phyloP scores from a whole-genome alignment of 768 basidiomycete species.

The Gelatoporia subvermispora region DNA sequence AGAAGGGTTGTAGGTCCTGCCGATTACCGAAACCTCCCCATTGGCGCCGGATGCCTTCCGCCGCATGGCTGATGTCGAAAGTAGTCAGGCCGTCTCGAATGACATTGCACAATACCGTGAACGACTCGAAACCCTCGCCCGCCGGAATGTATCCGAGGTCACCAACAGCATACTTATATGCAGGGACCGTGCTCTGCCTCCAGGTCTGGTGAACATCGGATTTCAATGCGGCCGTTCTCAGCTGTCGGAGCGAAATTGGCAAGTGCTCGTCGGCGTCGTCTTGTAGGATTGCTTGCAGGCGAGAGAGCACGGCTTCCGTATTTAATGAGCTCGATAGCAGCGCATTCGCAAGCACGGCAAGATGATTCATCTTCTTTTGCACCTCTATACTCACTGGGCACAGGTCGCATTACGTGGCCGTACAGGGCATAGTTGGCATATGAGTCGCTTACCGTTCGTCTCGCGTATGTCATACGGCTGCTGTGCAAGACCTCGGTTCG shows the following conservation, averaged over 20 bases:
- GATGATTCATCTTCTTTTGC: conserved; percentile 36
- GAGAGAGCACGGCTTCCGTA: conserved; percentile 24
- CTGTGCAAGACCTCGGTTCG: conserved; percentile 31
- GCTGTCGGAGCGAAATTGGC: conserved; percentile 29
- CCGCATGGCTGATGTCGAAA: conserved; percentile 19
- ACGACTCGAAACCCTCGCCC: conserved; percentile 32
- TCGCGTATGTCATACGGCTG: conserved; percentile 17
- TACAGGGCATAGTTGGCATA: conserved; percentile 31
- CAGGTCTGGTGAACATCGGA: conserved; percentile 34
- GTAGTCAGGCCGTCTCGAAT: conserved; percentile 23
- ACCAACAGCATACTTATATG: conserved; percentile 37
- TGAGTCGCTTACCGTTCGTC: conserved; percentile 32
- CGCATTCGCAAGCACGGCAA: conserved; percentile 33
- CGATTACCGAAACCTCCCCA: conserved; percentile 30
- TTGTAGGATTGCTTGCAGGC: conserved; percentile 29
- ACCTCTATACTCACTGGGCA: conserved; percentile 28
- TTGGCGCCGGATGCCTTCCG: conserved; percentile 31
- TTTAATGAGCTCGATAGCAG: conserved; percentile 35
- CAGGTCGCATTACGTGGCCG: conserved; percentile 16
- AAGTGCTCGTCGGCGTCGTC: conserved; percentile 27
- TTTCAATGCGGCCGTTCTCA: conserved; percentile 34
- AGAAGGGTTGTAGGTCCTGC: conserved; percentile 30
- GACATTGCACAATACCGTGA: conserved; percentile 37
- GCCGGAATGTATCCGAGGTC: conserved; percentile 41
- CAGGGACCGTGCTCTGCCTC: conserved; percentile 35